Evolutionary conservation across 2,329 filamentous ascomycete species (phyloP).

Genomic region (Rhynchosporium graminicola): DNA sequence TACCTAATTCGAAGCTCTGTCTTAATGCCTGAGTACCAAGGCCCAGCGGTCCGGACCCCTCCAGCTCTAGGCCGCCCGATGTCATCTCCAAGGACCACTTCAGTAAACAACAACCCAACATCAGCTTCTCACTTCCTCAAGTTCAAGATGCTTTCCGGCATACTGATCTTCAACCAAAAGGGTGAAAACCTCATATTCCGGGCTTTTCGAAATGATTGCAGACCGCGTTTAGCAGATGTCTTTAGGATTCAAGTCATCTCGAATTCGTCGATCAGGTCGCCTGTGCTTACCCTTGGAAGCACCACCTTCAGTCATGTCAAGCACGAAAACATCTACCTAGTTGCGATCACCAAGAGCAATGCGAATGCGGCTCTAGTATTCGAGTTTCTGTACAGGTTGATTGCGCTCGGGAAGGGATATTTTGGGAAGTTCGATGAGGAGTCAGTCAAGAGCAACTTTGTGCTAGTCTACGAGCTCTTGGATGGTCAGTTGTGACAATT

Average conservation of each 20-base stretch:
- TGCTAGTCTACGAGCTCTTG: slow-evolving; percentile 93
- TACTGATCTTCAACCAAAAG: slow-evolving; percentile 99
- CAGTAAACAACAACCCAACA: slow-evolving; percentile 15
- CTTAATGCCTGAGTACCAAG: no score
- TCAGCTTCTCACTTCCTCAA: slow-evolving; percentile 7
- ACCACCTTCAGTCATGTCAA: slow-evolving; percentile 99
- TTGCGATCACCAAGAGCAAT: slow-evolving; percentile 98
- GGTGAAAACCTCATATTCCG: slow-evolving; percentile 99
- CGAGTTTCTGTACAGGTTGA: slow-evolving; percentile 93
- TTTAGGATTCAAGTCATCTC: slow-evolving; percentile 99
- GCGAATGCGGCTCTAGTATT: slow-evolving; percentile 98
- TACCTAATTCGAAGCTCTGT: no score
- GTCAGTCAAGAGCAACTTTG: slow-evolving; percentile 99
- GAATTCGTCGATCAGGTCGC: slow-evolving; percentile 82
- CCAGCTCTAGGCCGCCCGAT: no score
- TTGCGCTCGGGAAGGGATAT: slow-evolving; percentile 88
- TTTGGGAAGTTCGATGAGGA: slow-evolving; percentile 99
- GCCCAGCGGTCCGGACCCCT: no score
- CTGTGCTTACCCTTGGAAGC: slow-evolving; percentile 93
- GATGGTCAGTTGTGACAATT: slow-evolving; percentile 62
- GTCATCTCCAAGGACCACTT: not conserved
- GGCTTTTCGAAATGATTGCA: slow-evolving; percentile 97
- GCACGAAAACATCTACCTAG: slow-evolving; percentile 98
- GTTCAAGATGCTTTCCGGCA: slow-evolving; percentile 85
- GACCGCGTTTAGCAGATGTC: slow-evolving; percentile 94